Base-by-base conservation (phyloP, 2,329 filamentous ascomycete genomes). In the Coniosporium tulheliwenetii region DNA sequence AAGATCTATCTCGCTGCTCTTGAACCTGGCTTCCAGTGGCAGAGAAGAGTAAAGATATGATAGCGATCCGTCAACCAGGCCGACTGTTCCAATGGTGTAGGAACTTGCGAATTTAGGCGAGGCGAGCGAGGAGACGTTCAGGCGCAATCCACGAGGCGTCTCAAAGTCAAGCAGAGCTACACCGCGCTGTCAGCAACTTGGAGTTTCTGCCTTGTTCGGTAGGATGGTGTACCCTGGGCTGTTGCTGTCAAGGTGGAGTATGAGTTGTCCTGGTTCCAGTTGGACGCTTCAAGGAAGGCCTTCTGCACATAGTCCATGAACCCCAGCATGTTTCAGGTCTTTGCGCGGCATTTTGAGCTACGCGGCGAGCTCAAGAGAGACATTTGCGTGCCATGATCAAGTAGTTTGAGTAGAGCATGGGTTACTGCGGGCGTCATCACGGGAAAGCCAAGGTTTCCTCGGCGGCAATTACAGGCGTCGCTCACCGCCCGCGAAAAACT, bases 231-330 rank as follows among this genome's bases (percentile, higher is more conserved):
- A 83, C 81, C 83, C 67, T 85, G 76, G 38, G 85, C 77, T 3
- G 85, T 93, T 43, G 81, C 78, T 51, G 86, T 94, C 54, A 95
- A 69, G 48, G 80, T 77, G 50, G 84, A 79, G 65, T 95, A 95
- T 45, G 84, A 91, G 62, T 93, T 94, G 67, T 95, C 85, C 54
- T 77, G 72, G 57, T 87, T 83, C 87, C 87, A 95, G 59, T 81
- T 75, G 37, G 86, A 87, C 42, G 82, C 80, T 58, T 82, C 73
- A 60, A 85, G 84, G 65, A 94, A 95, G 54, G 85, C 83, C 64
- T 81, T 75, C 64, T 93, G 85, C 67, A 95, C 81, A 68, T 93
- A 89, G 65, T 93, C 86, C 85, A 95, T 93, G 69, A 94, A 95
- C 65, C 87, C 81, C 66, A 91, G 79, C 87, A 95, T 95, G 52